Evolutionary conservation across 805 yeast genomes (phyloP), one percentile per base, ranked within the genome.

Genomic region (Barnettozyma vustinii): DNA sequence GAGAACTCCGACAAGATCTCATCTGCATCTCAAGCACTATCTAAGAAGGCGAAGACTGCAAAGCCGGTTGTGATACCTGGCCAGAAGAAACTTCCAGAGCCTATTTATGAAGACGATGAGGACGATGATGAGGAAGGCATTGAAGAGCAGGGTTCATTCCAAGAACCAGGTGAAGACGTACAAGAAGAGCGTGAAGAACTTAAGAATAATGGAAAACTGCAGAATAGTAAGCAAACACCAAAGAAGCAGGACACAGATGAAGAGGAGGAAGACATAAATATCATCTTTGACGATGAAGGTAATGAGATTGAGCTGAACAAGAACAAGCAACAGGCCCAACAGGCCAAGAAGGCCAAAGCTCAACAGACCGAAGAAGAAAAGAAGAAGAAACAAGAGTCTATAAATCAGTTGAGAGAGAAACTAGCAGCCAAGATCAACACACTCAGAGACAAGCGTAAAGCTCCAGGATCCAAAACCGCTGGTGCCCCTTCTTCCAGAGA

Each of bases 401-500:
- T 89, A 44, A 77, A 77, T 5, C 84, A 80, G 56, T 74, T 94
- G 51, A 81, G 91, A 60, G 84, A 83, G n/a, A 85, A 85, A 64
- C 76, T 94, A 40, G 83, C 92, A 26, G 77, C 76, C 16, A 87
- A 82, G 64, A 91, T 94, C 54, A 77, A 72, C 49, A 69, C 68
- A 9, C 60, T 94, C 69, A 81, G 83, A 56, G 90, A 83, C 48
- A 85, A 80, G 67, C 81, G 99, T 64, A 91, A 85, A 60, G 99
- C 98, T 1, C 94, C 95, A 1, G 98, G 98, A 2, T 71, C 91
- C 1, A 83, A 80, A 42, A 81, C 75, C 5, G 72, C 76, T 5
- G 96, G 97, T 21, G 94, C 96, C 0, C 90, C 91, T 15, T 76
- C 82, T 51, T 87, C 92, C 10, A 76, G 97, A 66, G 95, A 89